phyloP scores from a whole-genome alignment of 2,329 filamentous ascomycete genomes.

The Aureobasidium zeae region DNA sequence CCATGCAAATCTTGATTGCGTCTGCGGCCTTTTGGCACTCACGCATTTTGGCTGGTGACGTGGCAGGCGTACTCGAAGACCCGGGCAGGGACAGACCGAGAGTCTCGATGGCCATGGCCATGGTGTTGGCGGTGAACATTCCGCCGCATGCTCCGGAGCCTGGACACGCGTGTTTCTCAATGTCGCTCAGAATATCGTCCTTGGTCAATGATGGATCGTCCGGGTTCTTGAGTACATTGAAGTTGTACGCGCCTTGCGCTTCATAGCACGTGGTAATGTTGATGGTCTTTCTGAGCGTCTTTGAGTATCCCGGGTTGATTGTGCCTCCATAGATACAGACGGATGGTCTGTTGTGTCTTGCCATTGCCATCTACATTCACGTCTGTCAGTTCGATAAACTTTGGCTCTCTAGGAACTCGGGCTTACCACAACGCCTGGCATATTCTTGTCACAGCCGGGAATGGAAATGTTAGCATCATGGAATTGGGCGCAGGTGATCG shows the following conservation, averaged over 20 bases:
- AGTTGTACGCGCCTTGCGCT: conserved; percentile 71
- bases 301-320: conserved; percentile 77
- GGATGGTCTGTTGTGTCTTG: conserved; percentile 81
- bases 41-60: conserved; percentile 71
- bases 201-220: conserved; percentile 59
- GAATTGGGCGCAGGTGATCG: conserved; percentile 97
- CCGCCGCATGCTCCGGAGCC: conserved; percentile 74
- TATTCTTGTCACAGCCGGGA: conserved; percentile 98
- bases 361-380: conserved; percentile 65
- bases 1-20: conserved; percentile 70
- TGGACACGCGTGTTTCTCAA: conserved; percentile 70
- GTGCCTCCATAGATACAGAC: conserved; percentile 94
- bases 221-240: conserved; percentile 63
- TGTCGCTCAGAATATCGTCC: conserved; percentile 73
- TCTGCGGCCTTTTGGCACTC: conserved; percentile 76
- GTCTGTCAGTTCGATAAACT: not conserved
- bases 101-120: conserved; percentile 83
- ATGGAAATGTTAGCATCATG: conserved; percentile 95
- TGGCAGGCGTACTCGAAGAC: conserved; percentile 73
- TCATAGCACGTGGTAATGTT: conserved; percentile 88
- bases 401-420: too few species aligned
- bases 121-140: conserved; percentile 93
- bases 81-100: conserved; percentile 78
- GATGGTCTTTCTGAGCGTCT: conserved; percentile 65
- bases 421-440: conserved; percentile 68